phyloP scores from a whole-genome alignment of 2,329 filamentous ascomycete genomes.

The Aspergillus flavus region DNA sequence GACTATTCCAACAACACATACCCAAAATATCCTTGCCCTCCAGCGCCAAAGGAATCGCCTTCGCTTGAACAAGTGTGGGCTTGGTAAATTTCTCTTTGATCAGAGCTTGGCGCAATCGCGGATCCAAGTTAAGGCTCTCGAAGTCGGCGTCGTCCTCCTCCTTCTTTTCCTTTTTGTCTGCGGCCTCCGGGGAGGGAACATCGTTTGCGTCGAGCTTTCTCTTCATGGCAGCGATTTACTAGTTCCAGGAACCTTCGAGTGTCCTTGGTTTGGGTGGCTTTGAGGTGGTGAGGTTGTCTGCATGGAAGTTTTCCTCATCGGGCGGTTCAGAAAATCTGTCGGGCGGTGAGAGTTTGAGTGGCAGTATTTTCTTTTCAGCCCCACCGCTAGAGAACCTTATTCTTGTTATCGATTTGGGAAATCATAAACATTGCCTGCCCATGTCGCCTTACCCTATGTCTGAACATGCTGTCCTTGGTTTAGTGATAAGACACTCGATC shows the following conservation, averaged over 20 bases:
- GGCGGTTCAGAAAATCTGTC: slow-evolving; percentile 27
- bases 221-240: slow-evolving; percentile 44
- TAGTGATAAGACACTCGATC: background rate
- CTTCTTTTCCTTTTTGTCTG: slow-evolving; percentile 28
- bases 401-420: background rate
- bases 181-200: slow-evolving; percentile 43
- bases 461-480: background rate
- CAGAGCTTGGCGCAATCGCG: slow-evolving; percentile 82
- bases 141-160: slow-evolving; percentile 60
- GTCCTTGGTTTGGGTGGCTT: slow-evolving; percentile 10
- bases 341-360: slow-evolving; percentile 37
- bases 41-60: slow-evolving; percentile 84
- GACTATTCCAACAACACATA: slow-evolving; percentile 26
- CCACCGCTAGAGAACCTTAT: background rate
- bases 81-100: slow-evolving; percentile 79
- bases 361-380: slow-evolving; percentile 23
- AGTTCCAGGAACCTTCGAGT: slow-evolving; percentile 3
- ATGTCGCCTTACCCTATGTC: background rate
- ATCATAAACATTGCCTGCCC: background rate
- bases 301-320: slow-evolving; percentile 32
- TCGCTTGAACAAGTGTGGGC: slow-evolving; percentile 85
- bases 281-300: slow-evolving; percentile 8
- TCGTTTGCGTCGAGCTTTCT: slow-evolving; percentile 53
- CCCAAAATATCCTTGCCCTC: slow-evolving; percentile 83
- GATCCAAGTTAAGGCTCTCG: slow-evolving; percentile 75